Percentiles rank a stretch among this genome's conserved stretches.
phyloP scores from a whole-genome alignment of 2,329 filamentous ascomycete species.

The Remersonia thermophila region DNA sequence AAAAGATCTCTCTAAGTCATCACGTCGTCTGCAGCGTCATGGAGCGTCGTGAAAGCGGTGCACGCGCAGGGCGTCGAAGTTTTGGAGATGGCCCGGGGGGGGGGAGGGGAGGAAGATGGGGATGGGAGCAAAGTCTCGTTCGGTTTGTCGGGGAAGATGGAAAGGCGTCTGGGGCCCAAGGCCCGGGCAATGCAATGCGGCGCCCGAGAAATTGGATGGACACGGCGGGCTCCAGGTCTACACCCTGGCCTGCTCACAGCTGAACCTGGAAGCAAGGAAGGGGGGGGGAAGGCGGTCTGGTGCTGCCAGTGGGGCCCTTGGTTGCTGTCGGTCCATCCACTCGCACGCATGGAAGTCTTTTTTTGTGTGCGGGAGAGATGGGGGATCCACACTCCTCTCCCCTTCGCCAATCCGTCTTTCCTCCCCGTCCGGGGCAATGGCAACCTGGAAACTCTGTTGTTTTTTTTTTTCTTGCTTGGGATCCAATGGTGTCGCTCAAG shows the following conservation, averaged over 20 bases:
- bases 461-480: too few species aligned
- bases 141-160: slow-evolving; percentile 6
- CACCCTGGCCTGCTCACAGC: slow-evolving; percentile 4
- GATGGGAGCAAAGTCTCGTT: too few species aligned
- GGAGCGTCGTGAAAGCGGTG: slow-evolving; percentile 11
- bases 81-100: slow-evolving; percentile 1
- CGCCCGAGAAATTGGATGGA: slow-evolving; percentile 9
- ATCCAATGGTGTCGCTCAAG: too few species aligned
- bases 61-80: neutral
- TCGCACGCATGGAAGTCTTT: slow-evolving; percentile 5
- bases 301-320: slow-evolving; percentile 6
- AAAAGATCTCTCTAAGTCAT: slow-evolving; percentile 9
- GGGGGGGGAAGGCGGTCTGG: slow-evolving; percentile 9
- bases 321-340: too few species aligned
- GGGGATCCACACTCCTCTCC: slow-evolving; percentile 3
- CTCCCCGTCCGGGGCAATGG: neutral
- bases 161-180: neutral
- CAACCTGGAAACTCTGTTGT: neutral
- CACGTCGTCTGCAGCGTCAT: slow-evolving; percentile 12
- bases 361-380: slow-evolving; percentile 14
- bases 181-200: slow-evolving; percentile 10
- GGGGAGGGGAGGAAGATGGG: slow-evolving; percentile 2
- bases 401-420: slow-evolving; percentile 1
- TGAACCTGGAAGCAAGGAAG: slow-evolving; percentile 8
- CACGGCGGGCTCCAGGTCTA: too few species aligned